Percentiles rank a stretch among this genome's conserved stretches.
These are phyloP conservation scores for Cardiosporidium cionae DNA, from an alignment of 169 alveolate genomes.

Conservation along the genomic window DNA sequence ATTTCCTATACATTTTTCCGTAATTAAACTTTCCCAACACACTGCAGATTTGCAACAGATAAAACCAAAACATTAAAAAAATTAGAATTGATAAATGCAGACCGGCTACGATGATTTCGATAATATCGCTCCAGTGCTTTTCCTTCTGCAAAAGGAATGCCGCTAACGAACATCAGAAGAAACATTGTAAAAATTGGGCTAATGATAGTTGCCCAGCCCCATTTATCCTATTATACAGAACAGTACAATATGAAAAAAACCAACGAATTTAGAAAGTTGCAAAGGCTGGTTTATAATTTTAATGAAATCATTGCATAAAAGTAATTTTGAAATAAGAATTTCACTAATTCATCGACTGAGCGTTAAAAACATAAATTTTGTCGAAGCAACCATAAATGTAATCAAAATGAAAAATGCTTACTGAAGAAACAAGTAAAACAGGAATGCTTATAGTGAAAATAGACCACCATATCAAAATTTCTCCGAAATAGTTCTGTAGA, in stretches of 20 bases:
- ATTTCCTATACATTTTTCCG: too few species aligned
- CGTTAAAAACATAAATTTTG: too few species aligned
- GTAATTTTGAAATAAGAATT: background rate
- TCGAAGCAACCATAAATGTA: too few species aligned
- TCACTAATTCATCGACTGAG: too few species aligned
- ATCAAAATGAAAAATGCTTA: too few species aligned
- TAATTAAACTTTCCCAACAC: too few species aligned
- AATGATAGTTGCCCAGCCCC: slow-evolving; percentile 4
- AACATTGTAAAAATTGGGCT: background rate
- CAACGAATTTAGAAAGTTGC: background rate
- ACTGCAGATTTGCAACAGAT: too few species aligned
- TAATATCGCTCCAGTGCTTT: background rate
- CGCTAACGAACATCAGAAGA: background rate
- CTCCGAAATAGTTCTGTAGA: slow-evolving; percentile 6
- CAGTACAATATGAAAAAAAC: background rate
- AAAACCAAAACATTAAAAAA: too few species aligned
- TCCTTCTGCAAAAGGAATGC: slow-evolving; percentile 6
- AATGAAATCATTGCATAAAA: background rate
- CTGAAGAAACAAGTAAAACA: background rate
- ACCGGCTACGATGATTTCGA: background rate
- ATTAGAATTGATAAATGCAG: background rate
- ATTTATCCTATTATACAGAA: background rate
- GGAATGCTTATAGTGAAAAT: background rate
- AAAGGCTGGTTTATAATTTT: background rate
- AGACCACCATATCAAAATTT: background rate